Evolutionary conservation across 2,329 filamentous ascomycete species (phyloP).

Genomic region (Ophiostoma australiae): DNA sequence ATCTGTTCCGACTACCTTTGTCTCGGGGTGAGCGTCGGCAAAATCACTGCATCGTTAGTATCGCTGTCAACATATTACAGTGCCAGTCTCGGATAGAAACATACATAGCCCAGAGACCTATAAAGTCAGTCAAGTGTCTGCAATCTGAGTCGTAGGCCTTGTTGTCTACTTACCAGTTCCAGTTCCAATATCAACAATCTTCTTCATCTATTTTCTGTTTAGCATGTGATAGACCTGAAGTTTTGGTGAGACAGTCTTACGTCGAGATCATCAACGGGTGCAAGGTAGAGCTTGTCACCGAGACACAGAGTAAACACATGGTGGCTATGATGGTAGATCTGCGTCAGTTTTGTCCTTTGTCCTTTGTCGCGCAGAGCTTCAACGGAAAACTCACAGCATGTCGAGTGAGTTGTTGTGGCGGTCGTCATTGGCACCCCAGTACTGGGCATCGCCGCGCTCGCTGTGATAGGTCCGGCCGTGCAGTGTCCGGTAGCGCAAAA

Average conservation of each 20-base stretch:
- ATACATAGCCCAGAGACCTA: conserved; percentile 12
- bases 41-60: conserved; percentile 19
- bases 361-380: not conserved
- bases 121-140: not conserved
- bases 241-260: not conserved
- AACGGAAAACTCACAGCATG: conserved; percentile 29
- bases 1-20: conserved; percentile 40
- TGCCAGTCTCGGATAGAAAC: not conserved
- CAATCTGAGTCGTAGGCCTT: not conserved
- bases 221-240: not conserved
- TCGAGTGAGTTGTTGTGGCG: conserved; percentile 34
- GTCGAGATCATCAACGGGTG: conserved; percentile 28
- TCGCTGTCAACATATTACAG: no score
- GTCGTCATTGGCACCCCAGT: conserved; percentile 35
- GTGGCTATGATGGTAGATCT: conserved; percentile 11
- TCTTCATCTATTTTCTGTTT: conserved; percentile 1
- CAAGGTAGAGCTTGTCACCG: conserved; percentile 31
- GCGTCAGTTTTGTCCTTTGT: not conserved
- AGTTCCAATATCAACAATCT: conserved; percentile 24
- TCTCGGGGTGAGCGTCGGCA: conserved; percentile 20
- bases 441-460: conserved; percentile 30
- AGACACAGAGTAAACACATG: conserved; percentile 21
- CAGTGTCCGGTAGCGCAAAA: conserved; percentile 34
- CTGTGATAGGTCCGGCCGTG: conserved; percentile 35
- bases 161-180: conserved; percentile 20